Conservation (phyloP, 2,329 filamentous ascomycete species). For the Botrytis fabae region DNA sequence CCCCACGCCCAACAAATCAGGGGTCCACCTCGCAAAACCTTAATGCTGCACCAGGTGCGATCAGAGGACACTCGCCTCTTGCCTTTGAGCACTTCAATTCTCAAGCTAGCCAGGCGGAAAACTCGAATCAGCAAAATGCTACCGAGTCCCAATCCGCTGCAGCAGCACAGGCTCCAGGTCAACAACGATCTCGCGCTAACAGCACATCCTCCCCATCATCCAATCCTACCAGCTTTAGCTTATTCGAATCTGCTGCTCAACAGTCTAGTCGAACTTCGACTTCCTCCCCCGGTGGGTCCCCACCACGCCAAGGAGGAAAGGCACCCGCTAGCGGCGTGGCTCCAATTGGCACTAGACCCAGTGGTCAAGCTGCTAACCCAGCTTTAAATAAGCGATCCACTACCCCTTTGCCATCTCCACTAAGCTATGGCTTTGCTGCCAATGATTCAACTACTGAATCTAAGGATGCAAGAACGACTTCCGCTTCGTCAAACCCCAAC, state of each 20-base stretch:
- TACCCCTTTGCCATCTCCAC: conserved; percentile 86
- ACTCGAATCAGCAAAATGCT: conserved; percentile 41
- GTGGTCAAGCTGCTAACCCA: conserved; percentile 57
- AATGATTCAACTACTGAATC: conserved; percentile 52
- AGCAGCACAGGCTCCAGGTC: conserved; percentile 39
- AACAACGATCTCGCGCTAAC: conserved; percentile 66
- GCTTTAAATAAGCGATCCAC: conserved; percentile 71
- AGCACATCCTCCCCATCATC: conserved; percentile 83
- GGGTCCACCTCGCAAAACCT: conserved; percentile 60
- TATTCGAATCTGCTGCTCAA: conserved; percentile 62
- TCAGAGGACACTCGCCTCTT: conserved; percentile 77
- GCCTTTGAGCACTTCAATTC: conserved; percentile 68
- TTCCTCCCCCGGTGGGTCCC: conserved; percentile 82
- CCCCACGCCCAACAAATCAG: conserved; percentile 64
- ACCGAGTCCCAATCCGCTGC: conserved; percentile 51
- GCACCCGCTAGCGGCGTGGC: conserved; percentile 68
- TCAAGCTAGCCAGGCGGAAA: conserved; percentile 39
- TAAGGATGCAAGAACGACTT: conserved; percentile 45
- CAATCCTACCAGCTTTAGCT: conserved; percentile 58
- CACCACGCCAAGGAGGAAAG: conserved; percentile 67
- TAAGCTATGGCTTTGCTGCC: conserved; percentile 70
- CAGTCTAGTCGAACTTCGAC: conserved; percentile 77
- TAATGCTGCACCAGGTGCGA: conserved; percentile 57
- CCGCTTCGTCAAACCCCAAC: conserved; percentile 60
- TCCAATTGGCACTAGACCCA: conserved; percentile 88